Evolutionary conservation across 2,329 filamentous ascomycete genomes (phyloP).

Genomic region (Zymoseptoria brevis): DNA sequence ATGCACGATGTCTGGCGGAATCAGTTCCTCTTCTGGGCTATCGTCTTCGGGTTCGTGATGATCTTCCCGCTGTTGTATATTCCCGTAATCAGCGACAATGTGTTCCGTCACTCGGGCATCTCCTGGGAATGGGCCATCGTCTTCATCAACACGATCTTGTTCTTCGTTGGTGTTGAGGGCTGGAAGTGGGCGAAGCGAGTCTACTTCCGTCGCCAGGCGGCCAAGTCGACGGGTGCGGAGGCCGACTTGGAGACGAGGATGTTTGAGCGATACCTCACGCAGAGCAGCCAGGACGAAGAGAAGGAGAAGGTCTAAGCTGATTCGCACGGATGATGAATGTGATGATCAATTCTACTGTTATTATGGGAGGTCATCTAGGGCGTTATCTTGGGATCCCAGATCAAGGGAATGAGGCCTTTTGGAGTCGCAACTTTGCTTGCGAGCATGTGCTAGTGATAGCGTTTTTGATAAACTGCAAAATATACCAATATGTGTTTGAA

Average conservation of each 20-base stretch:
- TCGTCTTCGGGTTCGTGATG: slow-evolving; percentile 38
- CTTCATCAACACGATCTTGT: slow-evolving; percentile 48
- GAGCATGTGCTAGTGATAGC: not conserved
- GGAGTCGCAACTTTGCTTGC: not conserved
- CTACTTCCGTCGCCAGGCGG: slow-evolving; percentile 13
- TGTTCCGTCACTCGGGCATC: slow-evolving; percentile 60
- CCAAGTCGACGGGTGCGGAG: slow-evolving; percentile 5
- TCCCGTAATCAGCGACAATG: slow-evolving; percentile 55
- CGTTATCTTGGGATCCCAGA: not conserved
- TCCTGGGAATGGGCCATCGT: slow-evolving; percentile 64
- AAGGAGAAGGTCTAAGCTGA: slow-evolving; percentile 10
- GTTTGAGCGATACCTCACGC: slow-evolving; percentile 21
- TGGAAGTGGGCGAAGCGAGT: slow-evolving; percentile 60
- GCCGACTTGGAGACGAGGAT: slow-evolving; percentile 18
- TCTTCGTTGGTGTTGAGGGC: slow-evolving; percentile 54
- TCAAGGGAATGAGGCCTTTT: not conserved
- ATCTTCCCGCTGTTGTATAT: slow-evolving; percentile 52
- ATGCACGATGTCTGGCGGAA: slow-evolving; percentile 62
- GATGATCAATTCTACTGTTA: not conserved
- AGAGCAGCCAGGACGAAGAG: slow-evolving; percentile 12
- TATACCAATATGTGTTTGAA: not conserved
- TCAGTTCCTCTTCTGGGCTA: slow-evolving; percentile 50
- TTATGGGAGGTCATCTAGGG: not conserved
- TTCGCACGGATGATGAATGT: not conserved
- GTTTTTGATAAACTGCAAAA: not conserved